These are phyloP conservation scores for Hymenoscyphus occultus DNA, from an alignment of 2,329 filamentous ascomycete genomes.

Conservation along the genomic window DNA sequence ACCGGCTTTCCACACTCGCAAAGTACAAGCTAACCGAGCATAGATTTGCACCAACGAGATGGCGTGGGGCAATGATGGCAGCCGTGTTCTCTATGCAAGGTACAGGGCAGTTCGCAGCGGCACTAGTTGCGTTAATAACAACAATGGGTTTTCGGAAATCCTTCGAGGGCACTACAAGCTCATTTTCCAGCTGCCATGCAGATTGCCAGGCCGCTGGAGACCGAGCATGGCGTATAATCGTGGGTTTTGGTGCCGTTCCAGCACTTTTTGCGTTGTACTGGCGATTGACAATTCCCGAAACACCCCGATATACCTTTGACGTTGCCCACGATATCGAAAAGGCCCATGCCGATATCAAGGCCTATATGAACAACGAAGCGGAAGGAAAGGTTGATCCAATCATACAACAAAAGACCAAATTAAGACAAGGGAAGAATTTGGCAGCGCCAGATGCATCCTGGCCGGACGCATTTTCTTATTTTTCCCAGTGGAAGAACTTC, in stretches of 20 bases:
- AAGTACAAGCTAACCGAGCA: background rate
- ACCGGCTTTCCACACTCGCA: background rate
- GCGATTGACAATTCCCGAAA: conserved; percentile 81
- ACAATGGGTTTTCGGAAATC: conserved; percentile 60
- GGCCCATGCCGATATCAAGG: conserved; percentile 68
- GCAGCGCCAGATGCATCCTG: conserved; percentile 67
- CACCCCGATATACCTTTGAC: conserved; percentile 80
- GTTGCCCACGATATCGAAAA: conserved; percentile 73
- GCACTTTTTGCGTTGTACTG: conserved; percentile 81
- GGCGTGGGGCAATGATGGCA: conserved; percentile 80
- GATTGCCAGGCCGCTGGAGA: conserved; percentile 69
- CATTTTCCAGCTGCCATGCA: conserved; percentile 53
- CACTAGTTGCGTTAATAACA: conserved; percentile 67
- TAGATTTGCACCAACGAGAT: conserved; percentile 75
- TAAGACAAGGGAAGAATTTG: conserved; percentile 50
- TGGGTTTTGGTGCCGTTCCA: conserved; percentile 75
- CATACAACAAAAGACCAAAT: conserved; percentile 52
- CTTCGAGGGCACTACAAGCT: conserved; percentile 43
- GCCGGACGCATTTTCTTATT: conserved; percentile 65
- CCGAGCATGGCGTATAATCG: conserved; percentile 77
- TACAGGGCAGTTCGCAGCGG: conserved; percentile 71
- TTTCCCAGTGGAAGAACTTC: conserved; percentile 65
- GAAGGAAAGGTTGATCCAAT: conserved; percentile 49
- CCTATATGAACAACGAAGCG: conserved; percentile 50
- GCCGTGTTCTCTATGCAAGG: conserved; percentile 85